Evolutionary conservation across 257 asterid species (phyloP).

Genomic region (Solanum phureja): DNA sequence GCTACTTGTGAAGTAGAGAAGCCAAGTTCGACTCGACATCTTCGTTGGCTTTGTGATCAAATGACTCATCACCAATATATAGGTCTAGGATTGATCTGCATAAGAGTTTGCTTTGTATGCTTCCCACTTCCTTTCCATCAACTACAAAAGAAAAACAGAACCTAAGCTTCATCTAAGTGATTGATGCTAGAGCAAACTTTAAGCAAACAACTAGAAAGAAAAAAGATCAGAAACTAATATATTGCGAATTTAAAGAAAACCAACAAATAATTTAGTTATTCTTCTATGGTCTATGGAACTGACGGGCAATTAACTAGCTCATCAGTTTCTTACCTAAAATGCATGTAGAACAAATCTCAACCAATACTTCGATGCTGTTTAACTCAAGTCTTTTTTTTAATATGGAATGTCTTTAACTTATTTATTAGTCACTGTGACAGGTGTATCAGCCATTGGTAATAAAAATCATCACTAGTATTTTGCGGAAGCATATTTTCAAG

Average conservation of each 20-base stretch:
- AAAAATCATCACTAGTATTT: background rate
- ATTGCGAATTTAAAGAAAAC: background rate
- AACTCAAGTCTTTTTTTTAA: background rate
- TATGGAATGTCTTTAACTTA: background rate
- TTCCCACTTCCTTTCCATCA: conserved; percentile 80
- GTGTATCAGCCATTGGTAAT: background rate
- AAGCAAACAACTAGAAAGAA: background rate
- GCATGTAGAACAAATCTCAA: background rate
- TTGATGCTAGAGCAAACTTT: background rate
- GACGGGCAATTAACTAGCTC: background rate
- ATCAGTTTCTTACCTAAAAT: background rate
- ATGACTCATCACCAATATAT: conserved; percentile 79
- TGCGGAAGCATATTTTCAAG: background rate
- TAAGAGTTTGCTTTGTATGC: conserved; percentile 68
- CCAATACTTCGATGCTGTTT: background rate
- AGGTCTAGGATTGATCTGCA: conserved; percentile 73
- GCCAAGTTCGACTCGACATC: conserved; percentile 61
- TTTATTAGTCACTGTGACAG: background rate
- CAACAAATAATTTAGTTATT: background rate
- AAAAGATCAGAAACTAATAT: background rate
- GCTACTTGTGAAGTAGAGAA: conserved; percentile 42
- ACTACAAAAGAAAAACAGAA: conserved; percentile 29
- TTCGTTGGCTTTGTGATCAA: conserved; percentile 77
- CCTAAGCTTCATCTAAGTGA: background rate
- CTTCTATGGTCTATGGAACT: background rate